phyloP scores from a whole-genome alignment of 331 rosid genomes.

The Acacia pycnantha region DNA sequence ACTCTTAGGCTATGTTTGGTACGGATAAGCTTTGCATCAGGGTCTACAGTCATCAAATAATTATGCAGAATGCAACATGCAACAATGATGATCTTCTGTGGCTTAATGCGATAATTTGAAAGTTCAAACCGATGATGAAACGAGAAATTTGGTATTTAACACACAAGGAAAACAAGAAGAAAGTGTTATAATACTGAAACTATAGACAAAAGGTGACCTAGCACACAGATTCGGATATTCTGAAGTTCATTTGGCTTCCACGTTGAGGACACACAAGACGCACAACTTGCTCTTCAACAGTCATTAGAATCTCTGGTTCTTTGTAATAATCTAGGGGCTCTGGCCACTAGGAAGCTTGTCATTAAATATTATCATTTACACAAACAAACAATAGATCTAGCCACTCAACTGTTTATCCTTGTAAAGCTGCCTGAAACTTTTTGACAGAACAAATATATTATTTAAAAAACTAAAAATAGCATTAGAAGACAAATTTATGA shows the following conservation, averaged over 20 bases:
- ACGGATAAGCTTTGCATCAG: too few species aligned
- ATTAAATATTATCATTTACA: not conserved
- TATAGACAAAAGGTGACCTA: too few species aligned
- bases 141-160: not conserved
- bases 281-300: not conserved
- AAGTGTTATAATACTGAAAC: not conserved
- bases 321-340: conserved; percentile 3
- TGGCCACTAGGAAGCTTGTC: not conserved
- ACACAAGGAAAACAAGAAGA: conserved; percentile 7
- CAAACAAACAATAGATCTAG: not conserved
- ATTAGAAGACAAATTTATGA: not conserved
- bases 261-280: not conserved
- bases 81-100: too few species aligned
- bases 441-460: not conserved
- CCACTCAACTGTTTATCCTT: not conserved
- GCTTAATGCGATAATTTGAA: too few species aligned
- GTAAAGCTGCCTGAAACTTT: not conserved
- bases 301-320: conserved; percentile 16
- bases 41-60: too few species aligned
- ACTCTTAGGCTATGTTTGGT: too few species aligned
- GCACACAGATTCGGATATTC: not conserved
- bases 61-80: too few species aligned
- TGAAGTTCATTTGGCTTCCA: conserved; percentile 1
- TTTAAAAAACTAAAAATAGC: not conserved
- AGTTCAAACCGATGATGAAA: not conserved